Evolutionary conservation across 148 eudicot species (phyloP).

Genomic region (Vaccinium darrowii): DNA sequence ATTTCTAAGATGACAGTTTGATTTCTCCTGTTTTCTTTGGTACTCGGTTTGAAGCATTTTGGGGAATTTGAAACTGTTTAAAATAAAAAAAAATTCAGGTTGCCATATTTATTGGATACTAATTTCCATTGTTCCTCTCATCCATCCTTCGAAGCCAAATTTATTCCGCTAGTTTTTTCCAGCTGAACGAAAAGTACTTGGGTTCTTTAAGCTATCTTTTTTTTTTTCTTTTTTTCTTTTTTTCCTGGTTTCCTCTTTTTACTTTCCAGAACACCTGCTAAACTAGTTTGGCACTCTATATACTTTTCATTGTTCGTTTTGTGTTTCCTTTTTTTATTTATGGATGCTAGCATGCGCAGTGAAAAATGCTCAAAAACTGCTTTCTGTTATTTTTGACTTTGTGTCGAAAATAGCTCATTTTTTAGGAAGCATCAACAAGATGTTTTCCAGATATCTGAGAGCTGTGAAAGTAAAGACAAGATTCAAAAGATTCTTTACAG

Average conservation of each 20-base stretch:
- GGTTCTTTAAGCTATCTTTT: not conserved
- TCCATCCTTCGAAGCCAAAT: not conserved
- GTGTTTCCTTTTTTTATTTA: not conserved
- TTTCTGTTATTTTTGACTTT: not conserved
- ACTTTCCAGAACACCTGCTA: not conserved
- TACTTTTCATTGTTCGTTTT: not conserved
- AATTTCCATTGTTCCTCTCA: not conserved
- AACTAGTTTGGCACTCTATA: not conserved
- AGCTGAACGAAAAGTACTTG: not conserved
- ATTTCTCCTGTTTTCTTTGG: not conserved
- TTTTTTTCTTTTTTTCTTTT: not conserved
- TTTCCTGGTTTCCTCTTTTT: not conserved
- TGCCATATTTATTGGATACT: not conserved
- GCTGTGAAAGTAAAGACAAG: not conserved
- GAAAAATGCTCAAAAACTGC: not conserved
- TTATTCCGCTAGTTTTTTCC: not conserved
- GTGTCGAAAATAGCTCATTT: not conserved
- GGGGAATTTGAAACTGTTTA: not conserved
- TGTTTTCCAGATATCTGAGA: not conserved
- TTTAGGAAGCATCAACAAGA: not conserved
- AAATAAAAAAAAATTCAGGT: not conserved
- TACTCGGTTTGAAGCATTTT: not conserved
- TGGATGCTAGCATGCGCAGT: not conserved
- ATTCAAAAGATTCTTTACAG: not conserved
- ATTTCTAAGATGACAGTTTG: not conserved